These are phyloP conservation scores for Phaeosphaeria sp. DNA, from an alignment of 2,329 filamentous ascomycete genomes.

Conservation along the genomic window DNA sequence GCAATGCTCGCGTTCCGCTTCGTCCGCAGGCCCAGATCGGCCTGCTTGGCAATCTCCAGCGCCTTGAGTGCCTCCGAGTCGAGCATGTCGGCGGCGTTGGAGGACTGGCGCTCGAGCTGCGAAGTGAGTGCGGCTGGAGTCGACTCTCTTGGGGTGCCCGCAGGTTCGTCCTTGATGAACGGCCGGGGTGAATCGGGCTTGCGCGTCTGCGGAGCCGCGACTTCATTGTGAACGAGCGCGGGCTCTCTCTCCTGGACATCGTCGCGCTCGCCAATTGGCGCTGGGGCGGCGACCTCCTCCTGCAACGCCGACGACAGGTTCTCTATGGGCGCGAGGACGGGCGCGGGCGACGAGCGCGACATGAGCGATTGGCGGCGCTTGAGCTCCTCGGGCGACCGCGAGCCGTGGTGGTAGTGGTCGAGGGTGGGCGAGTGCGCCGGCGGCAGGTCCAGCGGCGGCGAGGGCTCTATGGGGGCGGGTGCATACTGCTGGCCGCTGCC, in stretches of 20 bases:
- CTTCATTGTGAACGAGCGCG: conserved; percentile 38
- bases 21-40: conserved; percentile 52
- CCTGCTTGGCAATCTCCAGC: conserved; percentile 53
- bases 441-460: conserved; percentile 43
- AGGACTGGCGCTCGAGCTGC: conserved; percentile 31
- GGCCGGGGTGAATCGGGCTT: conserved; percentile 30
- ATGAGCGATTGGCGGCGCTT: conserved; percentile 46
- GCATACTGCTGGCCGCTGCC: conserved; percentile 43
- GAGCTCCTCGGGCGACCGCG: conserved; percentile 53
- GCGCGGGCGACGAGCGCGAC: conserved; percentile 40
- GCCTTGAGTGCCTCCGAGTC: conserved; percentile 52
- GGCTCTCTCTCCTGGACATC: conserved; percentile 39
- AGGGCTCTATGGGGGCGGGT: conserved; percentile 46
- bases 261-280: conserved; percentile 29
- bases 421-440: conserved; percentile 53
- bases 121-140: conserved; percentile 33
- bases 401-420: conserved; percentile 56
- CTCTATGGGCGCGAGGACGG: conserved; percentile 52
- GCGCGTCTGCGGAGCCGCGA: conserved; percentile 35
- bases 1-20: conserved; percentile 43
- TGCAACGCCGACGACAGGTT: conserved; percentile 33
- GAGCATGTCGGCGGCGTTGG: conserved; percentile 26
- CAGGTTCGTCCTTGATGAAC: conserved; percentile 51
- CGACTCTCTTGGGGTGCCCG: conserved; percentile 45
- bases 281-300: conserved; percentile 23